Evolutionary conservation across 73 alveolate species (phyloP), one percentile per base, ranked within the genome.

Genomic region (Paramecium pentaurelia): DNA sequence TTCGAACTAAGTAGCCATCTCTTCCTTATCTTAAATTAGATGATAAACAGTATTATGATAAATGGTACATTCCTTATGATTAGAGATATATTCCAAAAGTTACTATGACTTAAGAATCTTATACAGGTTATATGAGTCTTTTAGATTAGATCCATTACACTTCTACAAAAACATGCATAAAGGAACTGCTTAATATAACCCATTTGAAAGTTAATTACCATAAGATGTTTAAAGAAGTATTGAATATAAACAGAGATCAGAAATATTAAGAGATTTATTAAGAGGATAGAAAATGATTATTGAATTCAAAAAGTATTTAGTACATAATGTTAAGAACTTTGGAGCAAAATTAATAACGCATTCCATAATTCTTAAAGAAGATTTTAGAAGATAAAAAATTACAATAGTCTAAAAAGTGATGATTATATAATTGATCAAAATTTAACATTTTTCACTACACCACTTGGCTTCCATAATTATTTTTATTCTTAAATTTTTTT

Each of bases 61-160:
- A 45, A 80, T 80, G 91, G 91, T 80, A 80, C 32, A 80, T 80
- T 6, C 91, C 91, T 27, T 80, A 80, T 44, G 91, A 80, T 80
- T 80, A 80, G 34, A 20, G 91, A 80, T 80, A 80, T 12, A 80
- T 80, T 27, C 71, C 11, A 75, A 75, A 42, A 36, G 58, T 38
- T 75, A 42, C 60, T 36, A 42, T 38, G 60, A 27, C 58, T 30
- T 38, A 75, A 42, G 68, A 36, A 36, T 75, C 38, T 22, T 75
- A 75, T 20, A 32, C 25, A 75, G 88, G 88, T 75, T 8, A 36
- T 36, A 2, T 7, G 20, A 16, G 40, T 37, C 34, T 20, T 36
- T 75, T 4, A 30, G 36, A 3, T 16, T 40, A 80, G 91, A 80
- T 80, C 51, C 9, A 28, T 49, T 45, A 7, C 91, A 80, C 30